These are phyloP conservation scores for Heliamphora pulchella DNA, from an alignment of 179 eudicot species.

Conservation along the genomic window DNA sequence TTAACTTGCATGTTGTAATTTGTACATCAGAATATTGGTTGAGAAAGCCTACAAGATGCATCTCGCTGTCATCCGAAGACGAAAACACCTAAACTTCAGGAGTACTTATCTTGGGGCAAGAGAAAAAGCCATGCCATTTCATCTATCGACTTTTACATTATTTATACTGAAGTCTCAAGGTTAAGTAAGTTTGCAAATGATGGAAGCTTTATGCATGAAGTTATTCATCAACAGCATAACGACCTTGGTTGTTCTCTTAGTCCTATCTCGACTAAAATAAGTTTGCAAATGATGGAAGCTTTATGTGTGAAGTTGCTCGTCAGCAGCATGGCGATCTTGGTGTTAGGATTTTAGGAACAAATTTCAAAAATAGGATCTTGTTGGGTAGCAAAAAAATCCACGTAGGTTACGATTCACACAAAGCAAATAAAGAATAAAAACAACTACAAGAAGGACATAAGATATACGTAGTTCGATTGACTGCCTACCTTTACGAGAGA, in stretches of 20 bases:
- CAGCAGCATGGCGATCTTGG: slow-evolving; percentile 28
- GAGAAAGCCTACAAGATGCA: slow-evolving; percentile 32
- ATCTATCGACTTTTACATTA: slow-evolving; percentile 44
- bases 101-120: slow-evolving; percentile 81
- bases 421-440: too few relatives aligned
- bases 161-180: slow-evolving; percentile 63
- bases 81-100: slow-evolving; percentile 67
- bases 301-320: slow-evolving; percentile 37
- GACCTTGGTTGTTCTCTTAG: slow-evolving; percentile 21
- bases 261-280: too few relatives aligned
- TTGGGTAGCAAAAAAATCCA: too few relatives aligned
- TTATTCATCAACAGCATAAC: slow-evolving; percentile 30
- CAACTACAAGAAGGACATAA: too few relatives aligned
- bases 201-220: slow-evolving; percentile 64
- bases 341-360: too few relatives aligned
- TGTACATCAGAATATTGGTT: slow-evolving; percentile 28
- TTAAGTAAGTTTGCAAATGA: slow-evolving; percentile 67
- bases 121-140: slow-evolving; percentile 42
- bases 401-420: too few relatives aligned
- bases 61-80: slow-evolving; percentile 46
- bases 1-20: slow-evolving; percentile 12
- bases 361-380: too few relatives aligned
- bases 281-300: slow-evolving; percentile 75
- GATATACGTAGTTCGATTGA: too few relatives aligned
- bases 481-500: too few relatives aligned